Evolutionary conservation across 352 stramenopile genomes (phyloP).

Genomic region (Globisporangium solare): DNA sequence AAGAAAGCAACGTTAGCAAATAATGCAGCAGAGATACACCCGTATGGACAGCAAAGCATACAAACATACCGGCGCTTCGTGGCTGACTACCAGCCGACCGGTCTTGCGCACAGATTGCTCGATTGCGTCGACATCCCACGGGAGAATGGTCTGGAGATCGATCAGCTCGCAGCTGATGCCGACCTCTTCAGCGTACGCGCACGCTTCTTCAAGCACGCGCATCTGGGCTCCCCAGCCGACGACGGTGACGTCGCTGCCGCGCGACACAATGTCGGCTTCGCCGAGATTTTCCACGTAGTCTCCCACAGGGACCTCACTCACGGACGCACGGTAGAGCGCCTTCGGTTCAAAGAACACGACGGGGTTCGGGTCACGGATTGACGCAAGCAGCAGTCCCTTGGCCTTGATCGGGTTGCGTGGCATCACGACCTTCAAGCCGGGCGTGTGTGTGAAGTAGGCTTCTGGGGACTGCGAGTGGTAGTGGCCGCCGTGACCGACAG

Average conservation of each 20-base stretch:
- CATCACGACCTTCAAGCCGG: slow-evolving; percentile 97
- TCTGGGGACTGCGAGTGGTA: slow-evolving; percentile 96
- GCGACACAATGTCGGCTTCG: slow-evolving; percentile 91
- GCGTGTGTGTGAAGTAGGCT: slow-evolving; percentile 96
- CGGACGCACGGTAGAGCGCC: slow-evolving; percentile 94
- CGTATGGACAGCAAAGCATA: not conserved
- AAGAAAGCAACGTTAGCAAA: slow-evolving; percentile 1
- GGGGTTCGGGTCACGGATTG: slow-evolving; percentile 95
- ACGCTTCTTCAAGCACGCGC: slow-evolving; percentile 76
- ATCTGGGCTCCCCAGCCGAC: slow-evolving; percentile 93
- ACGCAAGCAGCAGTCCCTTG: slow-evolving; percentile 95
- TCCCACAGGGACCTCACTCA: slow-evolving; percentile 93
- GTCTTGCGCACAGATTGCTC: slow-evolving; percentile 96
- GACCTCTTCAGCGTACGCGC: slow-evolving; percentile 84
- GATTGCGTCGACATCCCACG: slow-evolving; percentile 95
- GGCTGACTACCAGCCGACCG: slow-evolving; percentile 93
- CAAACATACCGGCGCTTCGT: slow-evolving; percentile 92
- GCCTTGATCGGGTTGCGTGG: slow-evolving; percentile 91
- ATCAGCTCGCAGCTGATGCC: slow-evolving; percentile 97
- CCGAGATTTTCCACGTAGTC: slow-evolving; percentile 94
- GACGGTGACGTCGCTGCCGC: slow-evolving; percentile 93
- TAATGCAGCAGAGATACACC: slow-evolving; percentile 1
- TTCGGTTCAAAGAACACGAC: slow-evolving; percentile 98
- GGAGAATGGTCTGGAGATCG: slow-evolving; percentile 96
- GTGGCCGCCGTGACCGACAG: slow-evolving; percentile 91